phyloP scores from a whole-genome alignment of 2,329 filamentous ascomycete genomes.

The Diplodia mutila region DNA sequence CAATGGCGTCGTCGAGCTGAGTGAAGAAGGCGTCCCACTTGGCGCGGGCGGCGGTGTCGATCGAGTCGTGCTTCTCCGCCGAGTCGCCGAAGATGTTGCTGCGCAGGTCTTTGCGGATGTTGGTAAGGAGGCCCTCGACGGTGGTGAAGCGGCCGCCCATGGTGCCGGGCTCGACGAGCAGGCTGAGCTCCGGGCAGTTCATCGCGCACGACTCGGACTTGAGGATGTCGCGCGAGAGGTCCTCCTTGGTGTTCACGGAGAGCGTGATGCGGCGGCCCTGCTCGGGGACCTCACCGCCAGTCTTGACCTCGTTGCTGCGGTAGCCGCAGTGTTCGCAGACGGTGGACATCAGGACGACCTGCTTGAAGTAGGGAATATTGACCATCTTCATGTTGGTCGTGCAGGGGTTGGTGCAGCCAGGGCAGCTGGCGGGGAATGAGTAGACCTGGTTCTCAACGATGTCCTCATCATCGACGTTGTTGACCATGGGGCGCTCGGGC shows the following conservation, averaged over 20 bases:
- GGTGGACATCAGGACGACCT: conserved; percentile 94
- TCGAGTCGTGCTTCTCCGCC: conserved; percentile 69
- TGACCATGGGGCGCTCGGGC: conserved; percentile 42
- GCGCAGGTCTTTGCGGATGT: conserved; percentile 88
- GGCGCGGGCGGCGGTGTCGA: conserved; percentile 65
- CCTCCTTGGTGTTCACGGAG: conserved; percentile 67
- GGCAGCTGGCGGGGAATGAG: conserved; percentile 87
- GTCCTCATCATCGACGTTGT: conserved; percentile 66
- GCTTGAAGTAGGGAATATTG: conserved; percentile 96
- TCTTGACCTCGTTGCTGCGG: conserved; percentile 96
- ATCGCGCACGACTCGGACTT: conserved; percentile 93
- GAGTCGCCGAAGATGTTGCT: conserved; percentile 72
- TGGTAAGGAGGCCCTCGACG: conserved; percentile 88
- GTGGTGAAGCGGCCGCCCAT: conserved; percentile 96
- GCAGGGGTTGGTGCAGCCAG: conserved; percentile 84
- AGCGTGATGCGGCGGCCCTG: conserved; percentile 84
- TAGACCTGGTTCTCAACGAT: conserved; percentile 93
- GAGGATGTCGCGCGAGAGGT: conserved; percentile 89
- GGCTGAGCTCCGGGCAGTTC: conserved; percentile 81
- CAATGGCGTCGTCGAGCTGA: conserved; percentile 75
- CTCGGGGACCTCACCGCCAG: conserved; percentile 86
- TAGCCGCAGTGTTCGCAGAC: conserved; percentile 92
- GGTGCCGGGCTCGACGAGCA: conserved; percentile 89
- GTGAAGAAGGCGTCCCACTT: conserved; percentile 84
- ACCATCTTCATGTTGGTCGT: conserved; percentile 98